Evolutionary conservation across 2,329 filamentous ascomycete species (phyloP).

Genomic region (Escovopsis sp.): DNA sequence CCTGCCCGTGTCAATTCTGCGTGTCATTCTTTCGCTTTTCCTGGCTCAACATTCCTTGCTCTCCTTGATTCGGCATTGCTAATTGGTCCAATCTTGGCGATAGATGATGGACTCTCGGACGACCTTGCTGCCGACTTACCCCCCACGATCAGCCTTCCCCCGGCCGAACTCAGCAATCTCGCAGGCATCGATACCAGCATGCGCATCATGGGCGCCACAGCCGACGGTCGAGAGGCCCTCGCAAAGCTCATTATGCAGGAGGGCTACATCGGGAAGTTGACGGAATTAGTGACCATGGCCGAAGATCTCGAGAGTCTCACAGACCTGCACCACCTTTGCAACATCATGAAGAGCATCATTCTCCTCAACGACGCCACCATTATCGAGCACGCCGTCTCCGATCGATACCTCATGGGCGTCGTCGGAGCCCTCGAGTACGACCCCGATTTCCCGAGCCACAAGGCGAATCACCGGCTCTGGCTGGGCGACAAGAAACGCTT

Average conservation of each 20-base stretch:
- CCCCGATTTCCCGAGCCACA: slow-evolving; percentile 92
- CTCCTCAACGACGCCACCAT: slow-evolving; percentile 88
- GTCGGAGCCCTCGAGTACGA: slow-evolving; percentile 96
- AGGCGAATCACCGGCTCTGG: slow-evolving; percentile 92
- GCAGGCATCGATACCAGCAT: slow-evolving; percentile 74
- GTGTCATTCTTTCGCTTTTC: no score
- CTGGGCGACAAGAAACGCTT: slow-evolving; percentile 76
- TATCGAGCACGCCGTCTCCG: slow-evolving; percentile 84
- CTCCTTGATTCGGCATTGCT: neutral
- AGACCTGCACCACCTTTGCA: slow-evolving; percentile 84
- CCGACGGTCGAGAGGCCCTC: slow-evolving; percentile 67
- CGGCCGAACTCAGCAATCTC: slow-evolving; percentile 68
- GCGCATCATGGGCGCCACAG: slow-evolving; percentile 59
- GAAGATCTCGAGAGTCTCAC: slow-evolving; percentile 79
- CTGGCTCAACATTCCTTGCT: no score
- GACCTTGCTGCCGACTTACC: slow-evolving; percentile 63
- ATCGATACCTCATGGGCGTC: slow-evolving; percentile 77
- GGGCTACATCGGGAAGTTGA: slow-evolving; percentile 75
- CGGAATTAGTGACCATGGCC: slow-evolving; percentile 72
- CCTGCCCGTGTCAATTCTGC: no score
- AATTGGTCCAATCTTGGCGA: neutral
- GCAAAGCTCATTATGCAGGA: slow-evolving; percentile 75
- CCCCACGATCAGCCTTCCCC: slow-evolving; percentile 57
- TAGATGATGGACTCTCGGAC: slow-evolving; percentile 78
- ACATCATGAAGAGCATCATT: slow-evolving; percentile 94